These are phyloP conservation scores for Scytalidium sp. DNA, from an alignment of 2,329 filamentous ascomycete genomes.

Conservation along the genomic window DNA sequence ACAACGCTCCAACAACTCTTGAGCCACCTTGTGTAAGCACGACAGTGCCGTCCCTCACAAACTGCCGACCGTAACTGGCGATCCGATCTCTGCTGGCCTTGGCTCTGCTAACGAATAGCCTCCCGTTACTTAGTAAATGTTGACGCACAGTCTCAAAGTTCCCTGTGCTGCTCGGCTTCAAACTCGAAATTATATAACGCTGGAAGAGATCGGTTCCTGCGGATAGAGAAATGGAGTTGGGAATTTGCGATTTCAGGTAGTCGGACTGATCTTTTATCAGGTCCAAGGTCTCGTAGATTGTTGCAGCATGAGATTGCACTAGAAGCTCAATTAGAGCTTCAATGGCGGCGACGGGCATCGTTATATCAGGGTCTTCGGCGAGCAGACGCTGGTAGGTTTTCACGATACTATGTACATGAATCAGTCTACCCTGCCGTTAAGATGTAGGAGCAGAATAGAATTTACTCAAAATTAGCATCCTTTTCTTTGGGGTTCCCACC, in stretches of 20 bases:
- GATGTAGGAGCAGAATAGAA: background rate
- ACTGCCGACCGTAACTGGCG: constrained; percentile 72
- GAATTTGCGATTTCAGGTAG: constrained; percentile 72
- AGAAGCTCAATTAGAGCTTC: constrained; percentile 87
- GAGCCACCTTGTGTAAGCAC: constrained; percentile 92
- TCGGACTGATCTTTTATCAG: constrained; percentile 75
- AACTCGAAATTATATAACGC: constrained; percentile 80
- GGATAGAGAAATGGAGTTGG: constrained; percentile 87
- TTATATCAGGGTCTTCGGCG: constrained; percentile 73
- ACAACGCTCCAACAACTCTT: constrained; percentile 74
- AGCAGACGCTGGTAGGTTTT: constrained; percentile 63
- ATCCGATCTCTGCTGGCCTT: constrained; percentile 84
- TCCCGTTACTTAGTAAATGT: constrained; percentile 81
- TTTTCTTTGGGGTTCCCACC: background rate
- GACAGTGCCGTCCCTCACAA: constrained; percentile 73
- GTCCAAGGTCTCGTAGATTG: constrained; percentile 91
- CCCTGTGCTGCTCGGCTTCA: constrained; percentile 45
- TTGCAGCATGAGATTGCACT: constrained; percentile 73
- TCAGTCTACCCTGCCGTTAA: constrained; percentile 13
- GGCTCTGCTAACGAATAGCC: constrained; percentile 81
- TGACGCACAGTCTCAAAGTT: constrained; percentile 81
- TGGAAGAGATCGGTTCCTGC: constrained; percentile 96
- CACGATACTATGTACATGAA: constrained; percentile 46
- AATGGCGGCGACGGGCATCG: constrained; percentile 93
- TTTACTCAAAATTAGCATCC: background rate